Evolutionary conservation across 2,329 filamentous ascomycete species (phyloP), one percentile per base, ranked within the genome.

Genomic region (Clonostachys byssicola): DNA sequence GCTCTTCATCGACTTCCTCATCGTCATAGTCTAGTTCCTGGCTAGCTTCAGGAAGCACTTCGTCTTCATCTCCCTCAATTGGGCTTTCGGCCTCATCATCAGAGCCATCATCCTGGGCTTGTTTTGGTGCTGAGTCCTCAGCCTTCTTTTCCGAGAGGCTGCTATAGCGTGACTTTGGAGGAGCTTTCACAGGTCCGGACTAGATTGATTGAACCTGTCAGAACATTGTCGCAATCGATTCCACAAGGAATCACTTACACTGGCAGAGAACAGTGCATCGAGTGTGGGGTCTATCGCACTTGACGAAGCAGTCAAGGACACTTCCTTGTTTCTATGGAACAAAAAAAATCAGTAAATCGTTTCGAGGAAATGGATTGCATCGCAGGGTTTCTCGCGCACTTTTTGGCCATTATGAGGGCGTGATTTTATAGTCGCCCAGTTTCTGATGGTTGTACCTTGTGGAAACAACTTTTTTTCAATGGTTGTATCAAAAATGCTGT

Each of bases 191-290:
- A 6, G 79, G 77, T 6, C 78, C 78, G 47, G 74, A 61, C 78
- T 83, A 48, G 13, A 12, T 35, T 10, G 6, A 20, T 43, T 39
- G 46, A 42, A n/a, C 40, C 30, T 8, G 14, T 54, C n/a, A 54
- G 42, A 12, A 49, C 47, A 47, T 12, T 34, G 33, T 16, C 12
- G 43, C 23, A 34, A 33, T 14, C 20, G 12, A 5, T 33, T 34
- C 36, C 42, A 17, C 30, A 33, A 20, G 44, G 13, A 13, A 33
- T 16, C 49, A 77, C 84, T 71, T 77, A 89, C 86, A 73, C 87
- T 90, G 48, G 77, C 73, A 48, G 84, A 77, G 68, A 91, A 91
- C 38, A 91, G 75, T 51, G 85, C 83, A 58, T 84, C 76, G 54
- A 91, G 72, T 47, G 75, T 70, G 62, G 86, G 85, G 71, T 91